Conservation (phyloP, 75 land plant species). For the Sequoiadendron giganteum region DNA sequence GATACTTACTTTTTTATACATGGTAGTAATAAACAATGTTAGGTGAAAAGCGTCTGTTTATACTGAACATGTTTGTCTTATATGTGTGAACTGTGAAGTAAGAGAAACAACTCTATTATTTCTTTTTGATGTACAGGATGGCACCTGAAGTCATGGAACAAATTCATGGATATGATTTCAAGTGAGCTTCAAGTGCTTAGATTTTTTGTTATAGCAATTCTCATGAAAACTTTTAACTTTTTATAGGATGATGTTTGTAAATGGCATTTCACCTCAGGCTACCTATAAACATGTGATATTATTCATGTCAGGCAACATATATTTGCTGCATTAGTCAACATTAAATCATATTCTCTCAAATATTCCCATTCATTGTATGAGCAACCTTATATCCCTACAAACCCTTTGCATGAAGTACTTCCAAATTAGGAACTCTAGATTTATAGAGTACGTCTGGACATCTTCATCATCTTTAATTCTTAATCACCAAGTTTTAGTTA, state of each 20-base stretch:
- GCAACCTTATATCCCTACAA: neutral
- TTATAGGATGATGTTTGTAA: neutral
- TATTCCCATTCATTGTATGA: neutral
- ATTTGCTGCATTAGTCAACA: neutral
- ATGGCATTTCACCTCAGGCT: neutral
- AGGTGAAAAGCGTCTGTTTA: neutral
- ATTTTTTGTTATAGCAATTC: constrained; percentile 11
- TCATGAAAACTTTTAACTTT: constrained; percentile 9
- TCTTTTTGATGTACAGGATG: constrained; percentile 65
- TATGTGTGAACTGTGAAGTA: neutral
- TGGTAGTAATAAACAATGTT: neutral
- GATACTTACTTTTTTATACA: neutral
- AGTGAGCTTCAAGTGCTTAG: constrained; percentile 39
- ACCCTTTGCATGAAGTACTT: neutral
- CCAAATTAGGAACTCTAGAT: neutral
- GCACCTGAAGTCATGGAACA: constrained; percentile 99
- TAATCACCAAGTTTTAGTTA: neutral
- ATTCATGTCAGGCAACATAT: neutral
- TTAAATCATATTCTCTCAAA: neutral
- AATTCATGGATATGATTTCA: constrained; percentile 92
- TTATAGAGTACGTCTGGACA: neutral
- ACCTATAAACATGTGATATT: neutral
- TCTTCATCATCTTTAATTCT: neutral
- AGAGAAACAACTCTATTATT: neutral
- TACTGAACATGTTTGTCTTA: constrained; percentile 1